Evolutionary conservation across 441 rosid species (phyloP).

Genomic region (Populus trichocarpa): DNA sequence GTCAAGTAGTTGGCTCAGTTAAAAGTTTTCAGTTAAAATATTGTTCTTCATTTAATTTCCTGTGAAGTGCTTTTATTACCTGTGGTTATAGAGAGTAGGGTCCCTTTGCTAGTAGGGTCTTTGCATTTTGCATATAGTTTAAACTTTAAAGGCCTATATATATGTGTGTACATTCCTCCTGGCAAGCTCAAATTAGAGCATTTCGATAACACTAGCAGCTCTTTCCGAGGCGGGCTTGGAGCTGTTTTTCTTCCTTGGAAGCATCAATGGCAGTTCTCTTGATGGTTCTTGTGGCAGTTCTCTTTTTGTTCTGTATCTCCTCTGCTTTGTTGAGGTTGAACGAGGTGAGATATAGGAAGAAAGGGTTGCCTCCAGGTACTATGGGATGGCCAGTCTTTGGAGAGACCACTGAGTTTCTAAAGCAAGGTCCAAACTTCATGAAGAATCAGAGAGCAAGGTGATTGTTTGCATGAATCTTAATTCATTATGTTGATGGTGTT

Average conservation of each 20-base stretch:
- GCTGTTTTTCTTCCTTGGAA: constrained; percentile 3
- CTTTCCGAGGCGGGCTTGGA: constrained; percentile 14
- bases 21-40: not conserved
- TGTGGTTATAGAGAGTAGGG: constrained; percentile 27
- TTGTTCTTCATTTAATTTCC: constrained; percentile 11
- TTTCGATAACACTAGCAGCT: constrained; percentile 30
- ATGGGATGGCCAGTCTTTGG: constrained; percentile 99
- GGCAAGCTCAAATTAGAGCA: constrained; percentile 26
- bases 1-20: constrained; percentile 17
- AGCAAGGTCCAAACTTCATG: constrained; percentile 93
- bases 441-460: constrained; percentile 72
- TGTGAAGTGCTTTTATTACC: constrained; percentile 24
- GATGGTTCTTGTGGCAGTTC: constrained; percentile 35
- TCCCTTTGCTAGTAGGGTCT: constrained; percentile 28
- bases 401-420: constrained; percentile 89
- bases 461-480: not conserved
- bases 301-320: constrained; percentile 50
- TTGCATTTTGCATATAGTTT: constrained; percentile 25
- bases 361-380: constrained; percentile 89
- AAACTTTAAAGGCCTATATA: constrained; percentile 25
- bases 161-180: constrained; percentile 23
- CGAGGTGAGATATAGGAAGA: constrained; percentile 63
- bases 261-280: constrained; percentile 61
- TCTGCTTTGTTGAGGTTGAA: constrained; percentile 76
- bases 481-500: not conserved